Percentiles rank a stretch among this genome's conserved stretches.
phyloP scores from a whole-genome alignment of 1,284 basidiomycete species.

The Malassezia yamatoensis region DNA sequence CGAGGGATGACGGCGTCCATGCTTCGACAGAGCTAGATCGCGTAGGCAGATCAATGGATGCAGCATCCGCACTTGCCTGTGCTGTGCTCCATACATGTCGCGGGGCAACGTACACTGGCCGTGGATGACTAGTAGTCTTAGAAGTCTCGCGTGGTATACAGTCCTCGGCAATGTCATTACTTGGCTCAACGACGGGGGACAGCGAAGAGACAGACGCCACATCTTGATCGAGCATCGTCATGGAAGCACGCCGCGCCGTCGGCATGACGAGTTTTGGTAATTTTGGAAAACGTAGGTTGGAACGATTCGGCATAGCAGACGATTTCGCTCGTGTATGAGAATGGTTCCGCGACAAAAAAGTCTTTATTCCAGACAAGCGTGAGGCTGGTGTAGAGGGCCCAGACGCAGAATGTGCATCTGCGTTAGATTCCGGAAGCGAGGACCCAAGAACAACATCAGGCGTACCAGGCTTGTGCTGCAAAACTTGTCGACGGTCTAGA shows the following conservation, averaged over 20 bases:
- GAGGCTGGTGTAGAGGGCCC: background rate
- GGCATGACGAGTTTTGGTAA: constrained; percentile 27
- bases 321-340: no score
- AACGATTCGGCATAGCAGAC: no score
- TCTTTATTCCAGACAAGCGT: background rate
- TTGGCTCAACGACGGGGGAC: constrained; percentile 18
- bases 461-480: constrained; percentile 9
- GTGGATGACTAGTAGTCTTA: no score
- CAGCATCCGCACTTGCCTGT: constrained; percentile 28
- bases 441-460: constrained; percentile 6
- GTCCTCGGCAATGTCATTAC: no score
- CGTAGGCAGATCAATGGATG: background rate
- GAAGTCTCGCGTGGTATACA: no score
- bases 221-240: constrained; percentile 28
- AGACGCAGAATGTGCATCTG: background rate
- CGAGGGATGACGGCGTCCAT: constrained; percentile 9
- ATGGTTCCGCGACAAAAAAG: background rate
- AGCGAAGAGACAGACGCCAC: constrained; percentile 25
- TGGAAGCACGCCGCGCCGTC: constrained; percentile 27
- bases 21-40: constrained; percentile 15
- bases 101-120: constrained; percentile 10
- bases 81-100: constrained; percentile 34
- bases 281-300: no score
- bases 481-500: no score
- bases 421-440: background rate